Base-by-base conservation (phyloP, 1,284 basidiomycete genomes). In the Trametes versicolor region DNA sequence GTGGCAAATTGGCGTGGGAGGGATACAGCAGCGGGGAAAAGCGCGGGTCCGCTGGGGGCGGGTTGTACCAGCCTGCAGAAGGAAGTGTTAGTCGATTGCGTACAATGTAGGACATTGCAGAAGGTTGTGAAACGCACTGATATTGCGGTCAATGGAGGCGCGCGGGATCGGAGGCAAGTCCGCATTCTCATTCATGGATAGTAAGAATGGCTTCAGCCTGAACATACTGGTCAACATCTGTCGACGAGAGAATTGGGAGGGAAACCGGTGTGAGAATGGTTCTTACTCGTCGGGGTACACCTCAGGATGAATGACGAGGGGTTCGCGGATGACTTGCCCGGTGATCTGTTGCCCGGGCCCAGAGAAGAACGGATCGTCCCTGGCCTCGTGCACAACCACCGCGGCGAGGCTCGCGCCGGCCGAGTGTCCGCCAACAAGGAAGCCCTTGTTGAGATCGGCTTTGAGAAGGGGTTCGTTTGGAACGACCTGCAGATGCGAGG, bases 371-470 rank as follows among this genome's bases (percentile, higher is more conserved):
- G 71, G 64, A 47, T 74, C 72, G n/a, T 67, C 65, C 27, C 65
- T 69, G 0, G 71, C 71, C 9, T 61, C 37, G 39, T 68, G 69
- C 0, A 70, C 62, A 12, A 74, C 19, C 2, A 65, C 54, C 13
- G 68, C 68, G 8, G 68, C 62, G 10, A 73, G 21, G 49, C 70
- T 74, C 13, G 49, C 74, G 1, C 74, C 73, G 1, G 73, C 70
- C 10, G 73, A 74, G 23, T 50, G 37, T 3, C 74, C 74, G 8
- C 70, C 71, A 12, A 75, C 60, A 23, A 53, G 12, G 36, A 53
- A 53, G 34, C 52, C 52, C 36, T 53, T 53, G 23, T n/a, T 39
- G 12, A 53, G 36, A 21, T 53, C 52, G 13, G 52, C 52, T 25
- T 27, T 37, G 23, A 53, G 52, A 36, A 53, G 37, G 19, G 36